Evolutionary conservation across 2,329 filamentous ascomycete species (phyloP).

Genomic region (Fragosphaeria purpurea): DNA sequence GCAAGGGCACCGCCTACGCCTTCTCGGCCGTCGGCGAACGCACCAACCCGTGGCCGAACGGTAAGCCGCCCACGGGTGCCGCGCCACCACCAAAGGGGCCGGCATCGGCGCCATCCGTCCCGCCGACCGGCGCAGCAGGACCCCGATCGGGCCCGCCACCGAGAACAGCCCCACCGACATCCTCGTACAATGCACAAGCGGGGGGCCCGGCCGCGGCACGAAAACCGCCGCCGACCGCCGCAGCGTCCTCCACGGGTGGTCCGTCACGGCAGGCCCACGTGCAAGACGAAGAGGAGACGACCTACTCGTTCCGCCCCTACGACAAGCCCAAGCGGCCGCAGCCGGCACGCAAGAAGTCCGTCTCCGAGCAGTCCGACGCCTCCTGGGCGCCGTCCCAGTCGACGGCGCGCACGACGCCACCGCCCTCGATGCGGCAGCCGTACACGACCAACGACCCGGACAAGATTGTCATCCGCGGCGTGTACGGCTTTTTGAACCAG

Average conservation of each 20-base stretch:
- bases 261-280: conserved; percentile 21
- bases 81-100: not conserved
- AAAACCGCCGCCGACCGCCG: conserved; percentile 37
- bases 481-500: conserved; percentile 85
- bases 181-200: not conserved
- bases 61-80: conserved; percentile 32
- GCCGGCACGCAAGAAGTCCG: conserved; percentile 47
- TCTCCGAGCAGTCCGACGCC: conserved; percentile 68
- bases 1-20: conserved; percentile 47
- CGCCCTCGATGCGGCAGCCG: conserved; percentile 64
- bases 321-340: conserved; percentile 52
- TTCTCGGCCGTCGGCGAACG: conserved; percentile 58
- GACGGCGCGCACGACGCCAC: conserved; percentile 73
- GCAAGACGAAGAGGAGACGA: conserved; percentile 42
- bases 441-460: conserved; percentile 86
- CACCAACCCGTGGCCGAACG: conserved; percentile 60
- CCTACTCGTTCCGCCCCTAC: conserved; percentile 68
- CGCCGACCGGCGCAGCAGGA: conserved; percentile 7
- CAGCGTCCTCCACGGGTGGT: conserved; percentile 44
- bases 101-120: conserved; percentile 18
- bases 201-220: conserved; percentile 10
- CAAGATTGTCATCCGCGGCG: conserved; percentile 91
- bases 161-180: not conserved
- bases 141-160: conserved; percentile 18
- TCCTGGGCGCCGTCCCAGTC: conserved; percentile 80